Percentiles rank a stretch among this genome's conserved stretches.
These are phyloP conservation scores for Ehretia macrophylla DNA, from an alignment of 257 asterid species.

Conservation along the genomic window DNA sequence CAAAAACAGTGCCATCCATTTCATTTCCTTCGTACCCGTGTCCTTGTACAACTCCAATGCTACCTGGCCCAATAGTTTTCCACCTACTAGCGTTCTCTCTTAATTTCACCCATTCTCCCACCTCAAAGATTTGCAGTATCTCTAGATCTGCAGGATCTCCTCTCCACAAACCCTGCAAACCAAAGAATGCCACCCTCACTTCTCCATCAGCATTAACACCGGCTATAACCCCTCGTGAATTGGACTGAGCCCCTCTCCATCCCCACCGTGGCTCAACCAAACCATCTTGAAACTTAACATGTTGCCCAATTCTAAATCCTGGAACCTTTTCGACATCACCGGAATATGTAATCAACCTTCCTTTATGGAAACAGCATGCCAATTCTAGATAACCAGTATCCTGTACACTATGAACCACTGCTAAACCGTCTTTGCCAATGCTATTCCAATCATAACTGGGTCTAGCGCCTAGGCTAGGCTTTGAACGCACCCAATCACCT, in stretches of 20 bases:
- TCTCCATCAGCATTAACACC: constrained; percentile 83
- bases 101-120: constrained; percentile 88
- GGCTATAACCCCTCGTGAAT: constrained; percentile 74
- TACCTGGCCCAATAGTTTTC: constrained; percentile 76
- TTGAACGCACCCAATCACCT: constrained; percentile 99
- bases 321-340: constrained; percentile 89
- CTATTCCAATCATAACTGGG: constrained; percentile 98
- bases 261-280: constrained; percentile 95
- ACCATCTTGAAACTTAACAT: constrained; percentile 66
- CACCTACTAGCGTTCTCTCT: constrained; percentile 47
- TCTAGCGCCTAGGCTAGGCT: constrained; percentile 81
- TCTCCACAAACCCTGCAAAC: constrained; percentile 81
- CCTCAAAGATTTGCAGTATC: constrained; percentile 64
- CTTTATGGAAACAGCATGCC: constrained; percentile 92
- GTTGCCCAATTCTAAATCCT: constrained; percentile 81
- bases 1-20: constrained; percentile 56
- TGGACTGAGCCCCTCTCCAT: constrained; percentile 77
- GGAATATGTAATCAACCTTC: constrained; percentile 66
- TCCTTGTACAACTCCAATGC: constrained; percentile 89
- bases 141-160: constrained; percentile 92
- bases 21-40: constrained; percentile 59
- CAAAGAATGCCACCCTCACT: constrained; percentile 66
- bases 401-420: constrained; percentile 84
- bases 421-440: constrained; percentile 85
- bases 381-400: constrained; percentile 89